Evolutionary conservation across 768 basidiomycete species (phyloP).

Genomic region (Favolaschia claudopus): DNA sequence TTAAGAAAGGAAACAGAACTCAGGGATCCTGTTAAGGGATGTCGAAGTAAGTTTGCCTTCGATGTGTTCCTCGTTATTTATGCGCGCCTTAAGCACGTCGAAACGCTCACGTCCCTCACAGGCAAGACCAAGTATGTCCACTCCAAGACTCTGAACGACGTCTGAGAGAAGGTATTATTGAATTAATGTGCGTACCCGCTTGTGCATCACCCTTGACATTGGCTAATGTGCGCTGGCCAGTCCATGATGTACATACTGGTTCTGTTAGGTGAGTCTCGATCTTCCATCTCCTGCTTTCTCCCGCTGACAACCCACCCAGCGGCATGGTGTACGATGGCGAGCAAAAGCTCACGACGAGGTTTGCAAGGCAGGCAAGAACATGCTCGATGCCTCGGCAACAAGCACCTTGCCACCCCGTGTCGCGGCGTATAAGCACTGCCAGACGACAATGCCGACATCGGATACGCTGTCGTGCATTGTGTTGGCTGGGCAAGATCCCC

Average conservation of each 20-base stretch:
- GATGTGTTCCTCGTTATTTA: too few species aligned
- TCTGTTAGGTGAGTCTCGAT: conserved; percentile 74
- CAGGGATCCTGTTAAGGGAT: conserved; percentile 91
- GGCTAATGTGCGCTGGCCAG: conserved; percentile 42
- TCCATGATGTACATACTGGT: conserved; percentile 94
- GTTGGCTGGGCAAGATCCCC: conserved; percentile 45
- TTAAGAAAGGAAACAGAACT: conserved; percentile 96
- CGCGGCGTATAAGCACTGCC: conserved; percentile 83
- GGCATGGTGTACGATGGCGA: conserved; percentile 98
- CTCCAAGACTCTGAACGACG: too few species aligned
- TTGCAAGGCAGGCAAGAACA: conserved; percentile 62
- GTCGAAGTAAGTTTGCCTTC: conserved; percentile 84
- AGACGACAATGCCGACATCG: conserved; percentile 71
- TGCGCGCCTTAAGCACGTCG: too few species aligned
- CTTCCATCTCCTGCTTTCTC: neutral
- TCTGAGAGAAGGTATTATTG: too few species aligned
- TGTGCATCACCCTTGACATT: neutral
- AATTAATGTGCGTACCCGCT: conserved; percentile 70
- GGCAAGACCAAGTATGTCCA: too few species aligned
- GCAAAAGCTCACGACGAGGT: conserved; percentile 83
- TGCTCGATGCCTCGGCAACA: conserved; percentile 71
- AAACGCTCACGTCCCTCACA: too few species aligned
- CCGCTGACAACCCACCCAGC: conserved; percentile 47
- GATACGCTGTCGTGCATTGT: conserved; percentile 75
- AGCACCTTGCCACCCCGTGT: conserved; percentile 49